Evolutionary conservation across 2,329 filamentous ascomycete species (phyloP), one percentile per base, ranked within the genome.

Genomic region (Pyrenochaeta sp.): DNA sequence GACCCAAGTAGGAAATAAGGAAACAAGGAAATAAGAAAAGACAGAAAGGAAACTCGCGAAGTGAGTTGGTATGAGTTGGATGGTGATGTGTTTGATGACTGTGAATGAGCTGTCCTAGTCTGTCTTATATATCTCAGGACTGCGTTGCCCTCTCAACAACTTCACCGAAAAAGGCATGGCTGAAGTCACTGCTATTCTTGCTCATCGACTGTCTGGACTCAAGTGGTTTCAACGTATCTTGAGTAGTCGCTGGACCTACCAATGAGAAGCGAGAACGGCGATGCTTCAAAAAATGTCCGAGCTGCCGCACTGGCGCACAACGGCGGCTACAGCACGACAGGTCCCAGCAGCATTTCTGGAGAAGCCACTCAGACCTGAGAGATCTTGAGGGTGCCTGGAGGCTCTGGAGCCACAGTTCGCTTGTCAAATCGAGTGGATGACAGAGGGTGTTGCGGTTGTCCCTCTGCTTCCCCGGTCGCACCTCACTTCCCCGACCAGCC

Each of bases 221-320:
- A 44, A 59, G 62, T 64, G 62, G 75, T 77, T 77, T 76, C 73
- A 77, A 64, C 60, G 56, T 39, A 71, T 73, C 64, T 69, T 62
- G 74, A 77, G 73, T 74, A 77, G 74, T 75, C 75, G 75, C 75
- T 73, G 69, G 45, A 44, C 37, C 47, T 52, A 65, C 75, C 74
- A 77, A 77, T 77, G 52, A 73, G 71, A 65, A 39, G 54, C 47
- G 48, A 58, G 65, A 58, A 72, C 52, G 49, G 67, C 65, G 60
- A 54, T 72, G 56, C 62, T 64, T 62, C 63, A 70, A 55, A 71
- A 76, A 75, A 66, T 72, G 66, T 74, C 74, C 72, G 73, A 74
- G 72, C 61, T 56, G 66, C 52, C 58, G 72, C 73, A 72, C 67
- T 64, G 73, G 73, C 72, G 65, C 62, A 61, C 43, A 46, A 54